Evolutionary conservation across 345 rosid species (phyloP).

Genomic region (Crucihimalaya himalaica): DNA sequence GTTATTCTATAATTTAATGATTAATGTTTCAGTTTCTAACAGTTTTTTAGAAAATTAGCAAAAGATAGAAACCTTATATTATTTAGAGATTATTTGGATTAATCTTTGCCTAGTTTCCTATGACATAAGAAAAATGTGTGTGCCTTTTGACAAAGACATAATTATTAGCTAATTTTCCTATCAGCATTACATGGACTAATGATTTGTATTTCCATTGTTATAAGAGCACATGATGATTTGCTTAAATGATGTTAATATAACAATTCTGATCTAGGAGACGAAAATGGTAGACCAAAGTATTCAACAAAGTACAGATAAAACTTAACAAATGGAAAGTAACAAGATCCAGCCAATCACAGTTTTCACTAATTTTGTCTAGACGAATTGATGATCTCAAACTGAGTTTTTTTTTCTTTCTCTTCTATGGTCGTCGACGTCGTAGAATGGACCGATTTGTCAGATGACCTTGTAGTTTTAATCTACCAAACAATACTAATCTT

Average conservation of each 20-base stretch:
- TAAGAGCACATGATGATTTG: not conserved
- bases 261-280: not conserved
- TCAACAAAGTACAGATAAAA: not conserved
- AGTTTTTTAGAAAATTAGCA: too few species aligned
- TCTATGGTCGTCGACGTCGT: not conserved
- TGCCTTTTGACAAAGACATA: slow-evolving; percentile 1
- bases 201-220: not conserved
- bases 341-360: not conserved
- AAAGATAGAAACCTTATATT: too few species aligned
- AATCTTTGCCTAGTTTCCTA: not conserved
- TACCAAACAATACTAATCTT: not conserved
- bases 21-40: not conserved
- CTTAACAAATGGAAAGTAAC: not conserved
- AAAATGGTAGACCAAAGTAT: not conserved
- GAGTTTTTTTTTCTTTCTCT: too few species aligned
- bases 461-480: not conserved
- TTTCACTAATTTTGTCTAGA: too few species aligned
- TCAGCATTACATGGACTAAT: not conserved
- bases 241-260: not conserved
- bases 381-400: not conserved
- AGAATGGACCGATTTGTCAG: not conserved
- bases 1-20: not conserved
- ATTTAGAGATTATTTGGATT: too few species aligned
- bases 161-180: not conserved
- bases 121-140: not conserved